These are phyloP conservation scores for Penicillium italicum DNA, from an alignment of 2,329 filamentous ascomycete species.

Conservation along the genomic window DNA sequence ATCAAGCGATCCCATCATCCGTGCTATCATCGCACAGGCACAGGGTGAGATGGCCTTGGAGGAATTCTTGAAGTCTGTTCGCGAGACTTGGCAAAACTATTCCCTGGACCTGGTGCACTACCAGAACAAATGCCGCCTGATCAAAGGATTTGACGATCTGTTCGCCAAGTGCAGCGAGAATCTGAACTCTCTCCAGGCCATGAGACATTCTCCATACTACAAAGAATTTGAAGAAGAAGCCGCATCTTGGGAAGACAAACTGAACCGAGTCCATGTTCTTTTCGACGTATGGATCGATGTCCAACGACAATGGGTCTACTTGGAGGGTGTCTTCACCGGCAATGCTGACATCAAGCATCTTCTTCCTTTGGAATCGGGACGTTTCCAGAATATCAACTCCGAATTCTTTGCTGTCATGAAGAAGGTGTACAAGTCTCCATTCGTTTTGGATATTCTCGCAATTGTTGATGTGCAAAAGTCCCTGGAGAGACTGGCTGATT, in stretches of 20 bases:
- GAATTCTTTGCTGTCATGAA: conserved; percentile 99
- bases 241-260: conserved; percentile 92
- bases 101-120: conserved; percentile 92
- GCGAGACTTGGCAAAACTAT: conserved; percentile 96
- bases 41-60: conserved; percentile 98
- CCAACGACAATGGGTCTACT: conserved; percentile 99
- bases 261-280: conserved; percentile 93
- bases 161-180: conserved; percentile 99
- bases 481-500: conserved; percentile 88
- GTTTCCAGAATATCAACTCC: conserved; percentile 99
- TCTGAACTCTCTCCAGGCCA: conserved; percentile 92
- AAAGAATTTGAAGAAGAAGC: conserved; percentile 99
- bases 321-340: conserved; percentile 97
- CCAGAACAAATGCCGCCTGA: conserved; percentile 95
- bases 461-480: conserved; percentile 96
- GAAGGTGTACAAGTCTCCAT: conserved; percentile 95
- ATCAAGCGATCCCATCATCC: conserved; percentile 80
- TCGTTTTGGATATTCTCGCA: conserved; percentile 90
- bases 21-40: conserved; percentile 90
- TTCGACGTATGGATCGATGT: conserved; percentile 99
- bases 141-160: conserved; percentile 95
- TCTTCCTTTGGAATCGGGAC: conserved; percentile 89
- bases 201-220: conserved; percentile 98
- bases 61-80: conserved; percentile 93
- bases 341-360: conserved; percentile 99